These are phyloP conservation scores for Aspergillus pseudoterreus DNA, from an alignment of 2,329 filamentous ascomycete genomes.

Conservation along the genomic window DNA sequence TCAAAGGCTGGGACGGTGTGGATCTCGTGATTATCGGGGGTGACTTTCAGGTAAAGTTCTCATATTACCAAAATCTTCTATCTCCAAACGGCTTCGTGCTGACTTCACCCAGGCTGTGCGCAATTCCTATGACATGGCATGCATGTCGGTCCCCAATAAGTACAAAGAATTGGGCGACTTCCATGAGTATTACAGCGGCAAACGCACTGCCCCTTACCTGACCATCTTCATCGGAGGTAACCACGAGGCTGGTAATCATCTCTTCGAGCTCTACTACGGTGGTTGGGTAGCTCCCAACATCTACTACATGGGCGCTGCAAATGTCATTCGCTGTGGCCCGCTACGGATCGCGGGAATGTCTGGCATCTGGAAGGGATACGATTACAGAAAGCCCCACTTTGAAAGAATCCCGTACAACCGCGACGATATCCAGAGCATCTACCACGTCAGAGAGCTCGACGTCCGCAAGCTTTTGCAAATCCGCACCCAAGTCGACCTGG, in stretches of 20 bases:
- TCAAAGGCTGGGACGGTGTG: conserved; percentile 73
- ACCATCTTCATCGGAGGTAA: conserved; percentile 94
- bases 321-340: conserved; percentile 77
- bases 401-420: conserved; percentile 81
- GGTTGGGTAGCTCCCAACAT: conserved; percentile 97
- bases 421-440: conserved; percentile 75
- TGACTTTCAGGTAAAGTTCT: conserved; percentile 72
- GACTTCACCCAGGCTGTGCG: conserved; percentile 63
- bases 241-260: conserved; percentile 86
- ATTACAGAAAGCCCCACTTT: conserved; percentile 78
- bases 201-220: conserved; percentile 72
- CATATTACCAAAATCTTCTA: background rate
- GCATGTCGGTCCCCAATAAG: conserved; percentile 85
- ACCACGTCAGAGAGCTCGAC: conserved; percentile 86
- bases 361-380: conserved; percentile 90
- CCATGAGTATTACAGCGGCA: conserved; percentile 85
- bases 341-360: conserved; percentile 85
- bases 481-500: conserved; percentile 83
- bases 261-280: conserved; percentile 92
- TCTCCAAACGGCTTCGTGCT: conserved; percentile 8
- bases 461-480: conserved; percentile 83
- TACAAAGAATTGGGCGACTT: conserved; percentile 90
- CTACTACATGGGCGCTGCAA: conserved; percentile 93
- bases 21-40: conserved; percentile 93
- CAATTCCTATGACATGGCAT: conserved; percentile 80